These are phyloP conservation scores for Gleditsia sinensis DNA, from an alignment of 306 rosid genomes.

Conservation along the genomic window DNA sequence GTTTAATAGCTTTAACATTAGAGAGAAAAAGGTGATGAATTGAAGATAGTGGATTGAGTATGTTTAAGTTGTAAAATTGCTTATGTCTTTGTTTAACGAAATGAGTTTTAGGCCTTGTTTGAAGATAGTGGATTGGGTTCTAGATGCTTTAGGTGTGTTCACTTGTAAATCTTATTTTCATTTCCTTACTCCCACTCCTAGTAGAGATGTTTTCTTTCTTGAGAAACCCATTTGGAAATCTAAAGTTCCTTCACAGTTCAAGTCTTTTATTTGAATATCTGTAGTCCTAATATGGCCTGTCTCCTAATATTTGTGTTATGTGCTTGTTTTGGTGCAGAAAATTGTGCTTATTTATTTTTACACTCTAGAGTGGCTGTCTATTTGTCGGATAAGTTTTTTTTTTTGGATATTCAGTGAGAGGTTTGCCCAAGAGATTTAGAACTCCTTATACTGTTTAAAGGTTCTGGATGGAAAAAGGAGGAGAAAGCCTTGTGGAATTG, in stretches of 20 bases:
- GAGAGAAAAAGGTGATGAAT: background rate
- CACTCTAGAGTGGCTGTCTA: background rate
- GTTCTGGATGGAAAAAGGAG: background rate
- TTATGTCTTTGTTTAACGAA: background rate
- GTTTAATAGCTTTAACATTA: background rate
- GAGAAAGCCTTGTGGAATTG: background rate
- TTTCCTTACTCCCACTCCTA: too few species aligned
- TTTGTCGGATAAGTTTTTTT: background rate
- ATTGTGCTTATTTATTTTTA: too few species aligned
- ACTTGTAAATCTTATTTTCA: too few species aligned
- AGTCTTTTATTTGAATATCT: too few species aligned
- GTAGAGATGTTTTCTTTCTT: too few species aligned
- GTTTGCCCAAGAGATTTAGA: background rate
- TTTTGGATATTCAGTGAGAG: background rate
- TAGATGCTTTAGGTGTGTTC: background rate
- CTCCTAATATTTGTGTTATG: too few species aligned
- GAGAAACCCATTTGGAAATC: too few species aligned
- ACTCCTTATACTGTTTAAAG: background rate
- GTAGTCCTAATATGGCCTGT: too few species aligned
- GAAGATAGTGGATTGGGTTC: background rate
- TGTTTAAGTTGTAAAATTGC: background rate
- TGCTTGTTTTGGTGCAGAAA: too few species aligned
- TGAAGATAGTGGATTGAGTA: background rate
- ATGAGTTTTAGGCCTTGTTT: background rate
- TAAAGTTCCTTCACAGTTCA: too few species aligned